These are phyloP conservation scores for Jamesozyma lodderae DNA, from an alignment of 805 yeast genomes.

Conservation along the genomic window DNA sequence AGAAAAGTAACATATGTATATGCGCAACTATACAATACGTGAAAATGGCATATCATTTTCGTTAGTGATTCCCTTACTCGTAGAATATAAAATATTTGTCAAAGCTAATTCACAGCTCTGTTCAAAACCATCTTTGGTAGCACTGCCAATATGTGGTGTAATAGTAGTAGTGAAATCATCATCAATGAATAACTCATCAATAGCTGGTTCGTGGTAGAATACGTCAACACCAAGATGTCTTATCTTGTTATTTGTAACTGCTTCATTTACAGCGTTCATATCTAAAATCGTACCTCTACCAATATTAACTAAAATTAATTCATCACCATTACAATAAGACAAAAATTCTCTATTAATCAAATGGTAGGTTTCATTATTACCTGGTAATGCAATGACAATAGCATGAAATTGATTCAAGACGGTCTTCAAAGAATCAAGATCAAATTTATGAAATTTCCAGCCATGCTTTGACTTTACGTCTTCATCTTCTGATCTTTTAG, in stretches of 20 bases:
- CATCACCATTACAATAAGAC: constrained; percentile 14
- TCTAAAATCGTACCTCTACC: constrained; percentile 53
- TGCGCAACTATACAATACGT: constrained; percentile 1
- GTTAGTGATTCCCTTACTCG: neutral
- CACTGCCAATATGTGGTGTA: constrained; percentile 59
- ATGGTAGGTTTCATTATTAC: constrained; percentile 42
- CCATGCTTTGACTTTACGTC: constrained; percentile 17
- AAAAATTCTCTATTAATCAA: constrained; percentile 38
- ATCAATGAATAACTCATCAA: constrained; percentile 17
- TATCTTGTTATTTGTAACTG: constrained; percentile 36
- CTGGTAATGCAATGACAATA: constrained; percentile 50
- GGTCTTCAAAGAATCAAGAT: constrained; percentile 24
- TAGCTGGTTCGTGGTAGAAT: constrained; percentile 44
- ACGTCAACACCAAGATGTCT: constrained; percentile 56
- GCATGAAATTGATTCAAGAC: constrained; percentile 38
- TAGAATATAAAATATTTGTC: constrained; percentile 12
- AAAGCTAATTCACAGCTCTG: constrained; percentile 33
- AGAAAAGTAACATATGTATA: neutral
- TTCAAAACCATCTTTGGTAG: constrained; percentile 40
- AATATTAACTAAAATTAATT: constrained; percentile 39
- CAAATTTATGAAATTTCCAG: constrained; percentile 32
- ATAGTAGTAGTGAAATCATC: constrained; percentile 31
- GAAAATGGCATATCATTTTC: neutral
- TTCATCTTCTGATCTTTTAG: constrained; percentile 35
- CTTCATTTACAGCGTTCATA: constrained; percentile 40